Evolutionary conservation across 345 rosid species (phyloP).

Genomic region (Aquilaria malaccensis): DNA sequence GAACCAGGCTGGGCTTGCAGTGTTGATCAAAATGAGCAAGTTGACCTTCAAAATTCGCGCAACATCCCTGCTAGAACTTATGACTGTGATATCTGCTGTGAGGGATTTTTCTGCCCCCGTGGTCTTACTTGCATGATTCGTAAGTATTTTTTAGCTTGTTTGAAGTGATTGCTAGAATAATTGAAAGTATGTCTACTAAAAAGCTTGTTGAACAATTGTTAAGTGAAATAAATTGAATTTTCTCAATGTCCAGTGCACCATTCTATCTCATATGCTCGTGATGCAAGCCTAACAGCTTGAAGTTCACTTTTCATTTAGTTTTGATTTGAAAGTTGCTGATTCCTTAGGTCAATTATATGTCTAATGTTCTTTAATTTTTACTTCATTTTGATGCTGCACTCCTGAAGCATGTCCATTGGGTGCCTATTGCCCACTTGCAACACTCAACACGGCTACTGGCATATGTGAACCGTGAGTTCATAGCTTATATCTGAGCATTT

Average conservation of each 20-base stretch:
- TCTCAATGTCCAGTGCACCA: neutral
- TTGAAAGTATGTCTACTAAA: no score
- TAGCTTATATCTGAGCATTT: conserved; percentile 3
- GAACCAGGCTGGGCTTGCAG: conserved; percentile 99
- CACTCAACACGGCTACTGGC: conserved; percentile 37
- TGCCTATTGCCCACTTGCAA: conserved; percentile 56
- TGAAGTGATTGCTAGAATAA: conserved; percentile 1
- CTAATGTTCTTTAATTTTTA: neutral
- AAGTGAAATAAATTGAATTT: conserved; percentile 1
- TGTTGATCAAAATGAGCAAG: conserved; percentile 27
- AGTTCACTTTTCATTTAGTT: neutral
- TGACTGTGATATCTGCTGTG: conserved; percentile 72
- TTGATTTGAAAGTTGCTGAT: neutral
- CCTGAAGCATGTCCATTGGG: conserved; percentile 69
- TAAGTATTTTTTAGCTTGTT: conserved; percentile 29
- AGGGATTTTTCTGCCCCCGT: conserved; percentile 87
- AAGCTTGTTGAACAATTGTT: no score
- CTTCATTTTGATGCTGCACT: conserved; percentile 9
- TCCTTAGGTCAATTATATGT: neutral
- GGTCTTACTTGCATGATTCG: conserved; percentile 98
- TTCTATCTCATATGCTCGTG: neutral
- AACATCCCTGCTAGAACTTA: conserved; percentile 54
- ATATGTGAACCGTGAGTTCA: conserved; percentile 64
- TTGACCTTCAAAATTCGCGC: conserved; percentile 46
- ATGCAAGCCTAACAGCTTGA: neutral